These are phyloP conservation scores for Penicillium sp. DNA, from an alignment of 2,329 filamentous ascomycete species.

Conservation along the genomic window DNA sequence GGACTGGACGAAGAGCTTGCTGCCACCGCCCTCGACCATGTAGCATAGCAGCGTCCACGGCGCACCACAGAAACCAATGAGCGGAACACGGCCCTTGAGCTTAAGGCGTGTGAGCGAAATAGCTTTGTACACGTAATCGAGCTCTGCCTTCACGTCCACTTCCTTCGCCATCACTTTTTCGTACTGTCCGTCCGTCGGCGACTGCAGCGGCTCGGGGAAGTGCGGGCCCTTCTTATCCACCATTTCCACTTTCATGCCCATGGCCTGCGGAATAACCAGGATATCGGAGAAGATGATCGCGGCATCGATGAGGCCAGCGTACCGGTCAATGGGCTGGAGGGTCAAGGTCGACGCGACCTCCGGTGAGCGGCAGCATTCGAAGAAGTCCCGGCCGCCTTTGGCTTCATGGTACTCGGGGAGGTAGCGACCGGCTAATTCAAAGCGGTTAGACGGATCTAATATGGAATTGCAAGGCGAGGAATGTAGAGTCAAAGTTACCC, in stretches of 20 bases:
- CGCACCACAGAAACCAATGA: conserved; percentile 95
- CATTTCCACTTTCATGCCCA: conserved; percentile 99
- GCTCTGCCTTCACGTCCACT: conserved; percentile 77
- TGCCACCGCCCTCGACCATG: conserved; percentile 97
- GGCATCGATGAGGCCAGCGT: conserved; percentile 81
- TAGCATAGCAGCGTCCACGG: conserved; percentile 97
- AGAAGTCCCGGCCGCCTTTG: conserved; percentile 88
- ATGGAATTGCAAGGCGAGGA: background rate
- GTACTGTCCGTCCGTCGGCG: conserved; percentile 79
- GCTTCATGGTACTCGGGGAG: conserved; percentile 96
- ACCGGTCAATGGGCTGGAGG: conserved; percentile 90
- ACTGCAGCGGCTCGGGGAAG: conserved; percentile 78
- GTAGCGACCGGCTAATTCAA: conserved; percentile 73
- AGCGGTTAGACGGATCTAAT: background rate
- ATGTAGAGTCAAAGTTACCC: conserved; percentile 53
- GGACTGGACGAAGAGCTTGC: conserved; percentile 85
- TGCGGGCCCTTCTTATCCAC: conserved; percentile 93
- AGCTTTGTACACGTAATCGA: conserved; percentile 93
- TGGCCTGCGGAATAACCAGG: conserved; percentile 91
- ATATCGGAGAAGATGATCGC: conserved; percentile 99
- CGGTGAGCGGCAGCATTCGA: conserved; percentile 90
- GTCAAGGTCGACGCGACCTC: conserved; percentile 91
- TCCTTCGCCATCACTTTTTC: conserved; percentile 65
- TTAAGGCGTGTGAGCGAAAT: conserved; percentile 88
- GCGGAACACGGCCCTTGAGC: conserved; percentile 76